Evolutionary conservation across 2,329 filamentous ascomycete species (phyloP), one percentile per base, ranked within the genome.

Genomic region (Stagonosporopsis cucurbitacearum): DNA sequence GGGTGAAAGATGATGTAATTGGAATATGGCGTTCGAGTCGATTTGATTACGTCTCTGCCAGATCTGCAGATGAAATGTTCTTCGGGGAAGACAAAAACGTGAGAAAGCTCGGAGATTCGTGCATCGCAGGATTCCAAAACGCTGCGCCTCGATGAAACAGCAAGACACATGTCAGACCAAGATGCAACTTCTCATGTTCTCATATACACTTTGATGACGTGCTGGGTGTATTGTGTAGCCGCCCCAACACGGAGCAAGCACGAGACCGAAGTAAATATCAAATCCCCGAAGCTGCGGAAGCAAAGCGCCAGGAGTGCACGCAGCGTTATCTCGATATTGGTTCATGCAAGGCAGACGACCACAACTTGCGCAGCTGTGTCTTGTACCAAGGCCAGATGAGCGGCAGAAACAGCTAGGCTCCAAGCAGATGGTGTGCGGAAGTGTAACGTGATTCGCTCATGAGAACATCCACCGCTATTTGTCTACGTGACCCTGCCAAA

Each of bases 361-460:
- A n/a, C 19, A 23, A 17, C 22, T 37, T 54, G 54, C 35, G 53
- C 54, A 42, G 41, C 40, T 44, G 37, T 59, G 52, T 63, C 57
- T 60, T 33, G 40, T 46, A 50, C 37, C 35, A 35, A 43, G 42
- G 32, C 53, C 53, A 56, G 43, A 43, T 56, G 53, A 47, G 47
- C 41, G 26, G 44, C 49, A 41, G 22, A 49, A 57, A 45, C 35
- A 35, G 54, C 64, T 65, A 66, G 64, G 65, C 67, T 64, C 49
- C 61, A 57, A 58, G 39, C 54, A 49, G 55, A 59, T 62, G 62
- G 64, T 57, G 59, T 53, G 59, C 33, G 48, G 57, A 48, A 54
- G 51, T 45, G 59, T 42, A 57, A 35, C 59, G 52, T 72, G 67
- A 72, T 71, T 70, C 61, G 67, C 57, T 59, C 57, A 61, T 59